These are phyloP conservation scores for Pseudocercospora fijiensis DNA, from an alignment of 2,329 filamentous ascomycete genomes.

Conservation along the genomic window DNA sequence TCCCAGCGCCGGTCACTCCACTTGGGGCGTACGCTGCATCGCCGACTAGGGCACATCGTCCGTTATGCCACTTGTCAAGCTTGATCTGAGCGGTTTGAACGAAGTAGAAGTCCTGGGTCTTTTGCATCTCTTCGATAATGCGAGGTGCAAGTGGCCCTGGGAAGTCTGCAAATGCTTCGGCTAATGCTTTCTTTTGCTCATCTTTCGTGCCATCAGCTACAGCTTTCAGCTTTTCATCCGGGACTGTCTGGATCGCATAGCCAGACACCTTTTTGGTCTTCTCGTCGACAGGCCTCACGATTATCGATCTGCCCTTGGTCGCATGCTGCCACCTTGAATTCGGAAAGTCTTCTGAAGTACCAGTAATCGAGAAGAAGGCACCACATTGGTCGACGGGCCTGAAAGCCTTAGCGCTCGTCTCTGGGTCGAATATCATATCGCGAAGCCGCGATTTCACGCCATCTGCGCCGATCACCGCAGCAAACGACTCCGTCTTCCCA, in stretches of 20 bases:
- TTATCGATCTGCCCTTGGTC: constrained; percentile 21
- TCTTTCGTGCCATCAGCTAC: constrained; percentile 13
- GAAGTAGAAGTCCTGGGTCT: constrained; percentile 47
- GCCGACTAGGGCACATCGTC: constrained; percentile 40
- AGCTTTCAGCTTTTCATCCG: constrained; percentile 7
- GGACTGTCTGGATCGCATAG: constrained; percentile 13
- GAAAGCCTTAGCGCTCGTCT: constrained; percentile 9
- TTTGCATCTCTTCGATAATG: constrained; percentile 12
- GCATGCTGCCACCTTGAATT: constrained; percentile 21
- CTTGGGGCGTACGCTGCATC: constrained; percentile 44
- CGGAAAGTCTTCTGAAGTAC: constrained; percentile 21
- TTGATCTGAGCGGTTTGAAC: constrained; percentile 44
- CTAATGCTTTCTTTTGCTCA: constrained; percentile 16
- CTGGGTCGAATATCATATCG: constrained; percentile 15
- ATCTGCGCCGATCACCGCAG: constrained; percentile 23
- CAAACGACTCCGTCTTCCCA: constrained; percentile 14
- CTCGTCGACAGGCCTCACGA: constrained; percentile 25
- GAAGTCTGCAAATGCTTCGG: constrained; percentile 13
- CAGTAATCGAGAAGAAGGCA: constrained; percentile 34
- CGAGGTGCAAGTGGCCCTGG: constrained; percentile 16
- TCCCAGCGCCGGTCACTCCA: constrained; percentile 36
- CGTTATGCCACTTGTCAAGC: constrained; percentile 38
- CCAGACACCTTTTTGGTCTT: constrained; percentile 14
- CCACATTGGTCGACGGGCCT: constrained; percentile 18
- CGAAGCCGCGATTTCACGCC: constrained; percentile 19